Evolutionary conservation across 1,284 basidiomycete genomes (phyloP), one percentile per base, ranked within the genome.

Genomic region (Naganishia liquefaciens): DNA sequence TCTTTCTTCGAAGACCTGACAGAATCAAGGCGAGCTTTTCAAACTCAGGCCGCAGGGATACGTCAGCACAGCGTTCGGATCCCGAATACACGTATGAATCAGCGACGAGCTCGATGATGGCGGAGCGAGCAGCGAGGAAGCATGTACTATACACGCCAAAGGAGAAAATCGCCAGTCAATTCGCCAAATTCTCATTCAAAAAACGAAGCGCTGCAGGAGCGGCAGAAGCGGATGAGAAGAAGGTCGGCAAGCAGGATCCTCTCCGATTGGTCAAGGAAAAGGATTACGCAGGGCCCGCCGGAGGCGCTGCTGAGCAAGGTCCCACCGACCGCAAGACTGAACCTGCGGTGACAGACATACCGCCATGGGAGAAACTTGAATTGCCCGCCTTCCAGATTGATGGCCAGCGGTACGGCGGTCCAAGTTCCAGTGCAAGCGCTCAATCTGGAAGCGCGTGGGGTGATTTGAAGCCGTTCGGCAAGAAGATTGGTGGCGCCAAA

Each of bases 1-100:
- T 80, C 66, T 80, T 80, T 68, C 75, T 80, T 13, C 72, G 73
- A 9, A 73, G 79, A 25, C 79, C 79, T 1, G 79, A 80, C 71
- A 75, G 74, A 66, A 79, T 80, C 57, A 55, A 54, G 44, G 61
- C 54, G 9, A 63, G 61, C 19, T 66, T 65, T 23, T 65, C 64
- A 10, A 49, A 30, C 27, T 60, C 53, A 13, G 55, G 49, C 19
- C 37, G 49, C 2, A 54, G 21, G 15, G 39, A 58, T 19, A 42
- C 51, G 23, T 33, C 15, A 23, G 57, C 33, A 30, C 63, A 37
- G 39, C 55, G 44, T 33, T 50, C 57, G 23, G 60, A 62, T 53
- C 50, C 50, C 21, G 60, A 62, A 53, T 54, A 52, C 25, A 54
- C 51, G 9, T 54, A 54, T 28, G 43, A 63, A 40, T 54, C 53